Conservation (phyloP, 208 protist species). For the Acanthamoeba castellanii region DNA sequence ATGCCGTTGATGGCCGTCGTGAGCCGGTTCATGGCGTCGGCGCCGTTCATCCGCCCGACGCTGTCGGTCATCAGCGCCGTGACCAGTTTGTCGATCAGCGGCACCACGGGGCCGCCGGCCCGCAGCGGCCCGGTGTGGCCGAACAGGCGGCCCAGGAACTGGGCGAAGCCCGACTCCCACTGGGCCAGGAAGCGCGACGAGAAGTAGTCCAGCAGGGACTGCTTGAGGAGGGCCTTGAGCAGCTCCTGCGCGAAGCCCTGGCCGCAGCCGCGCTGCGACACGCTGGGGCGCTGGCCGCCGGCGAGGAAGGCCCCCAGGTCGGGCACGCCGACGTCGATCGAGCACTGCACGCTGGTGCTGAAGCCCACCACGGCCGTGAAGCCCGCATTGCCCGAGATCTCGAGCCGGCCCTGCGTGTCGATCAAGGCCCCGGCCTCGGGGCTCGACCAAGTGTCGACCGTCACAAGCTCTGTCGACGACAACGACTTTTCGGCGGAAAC, state of each 20-base stretch:
- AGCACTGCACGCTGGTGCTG: conserved; percentile 32
- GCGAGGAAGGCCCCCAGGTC: conserved; percentile 1
- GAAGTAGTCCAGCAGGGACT: conserved; percentile 40
- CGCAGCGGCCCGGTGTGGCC: neutral
- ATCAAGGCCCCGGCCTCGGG: neutral
- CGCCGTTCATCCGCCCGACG: neutral
- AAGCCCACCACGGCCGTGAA: conserved; percentile 46
- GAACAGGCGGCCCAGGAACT: neutral
- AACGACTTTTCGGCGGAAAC: neutral
- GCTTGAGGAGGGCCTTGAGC: neutral
- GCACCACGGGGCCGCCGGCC: neutral
- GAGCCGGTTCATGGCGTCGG: conserved; percentile 13
- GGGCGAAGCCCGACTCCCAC: conserved; percentile 2
- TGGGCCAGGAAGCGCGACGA: neutral
- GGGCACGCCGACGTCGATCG: neutral
- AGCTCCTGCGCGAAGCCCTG: conserved; percentile 49
- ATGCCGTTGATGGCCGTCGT: conserved; percentile 11
- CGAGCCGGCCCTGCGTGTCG: neutral
- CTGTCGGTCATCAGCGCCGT: conserved; percentile 12
- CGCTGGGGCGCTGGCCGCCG: neutral
- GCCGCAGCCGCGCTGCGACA: neutral
- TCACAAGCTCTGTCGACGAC: neutral
- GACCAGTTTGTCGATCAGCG: conserved; percentile 9
- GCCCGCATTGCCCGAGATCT: neutral
- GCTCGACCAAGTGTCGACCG: neutral